Evolutionary conservation across 2,329 filamentous ascomycete species (phyloP), one percentile per base, ranked within the genome.

Genomic region (Pseudogymnoascus sp.): DNA sequence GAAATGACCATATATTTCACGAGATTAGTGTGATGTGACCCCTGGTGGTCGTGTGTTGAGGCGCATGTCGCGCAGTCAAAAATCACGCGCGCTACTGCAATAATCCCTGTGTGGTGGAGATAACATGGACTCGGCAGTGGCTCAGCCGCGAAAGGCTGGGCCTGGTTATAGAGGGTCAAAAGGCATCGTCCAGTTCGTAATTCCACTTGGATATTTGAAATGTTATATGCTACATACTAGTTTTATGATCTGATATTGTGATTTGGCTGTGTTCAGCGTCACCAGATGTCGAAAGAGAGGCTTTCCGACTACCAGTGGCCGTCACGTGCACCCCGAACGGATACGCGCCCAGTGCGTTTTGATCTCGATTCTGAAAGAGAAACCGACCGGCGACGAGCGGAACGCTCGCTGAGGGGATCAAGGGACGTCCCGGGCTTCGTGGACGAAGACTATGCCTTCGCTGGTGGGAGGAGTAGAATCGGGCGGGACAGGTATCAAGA

Each of bases 301-400:
- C 49, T 55, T 33, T 19, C 29, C 7, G 49, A 55, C 49, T 55
- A 55, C 49, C 49, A 55, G 29, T 55, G 49, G 49, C 29, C 29
- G 6, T 35, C 49, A 55, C 49, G 49, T 55, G 49, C 29, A 55
- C 4, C 49, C 29, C 29, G 49, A 55, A 7, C 49, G 2, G 49
- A 55, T 55, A 14, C 49, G 49, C 49, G 49, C 49, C 49, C 49
- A 55, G 49, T 55, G 10, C 49, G 49, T 35, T 55, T 55, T 55
- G 49, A 55, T 55, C 49, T 55, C 11, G 49, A 55, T 55, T 21
- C 29, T 10, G 49, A 55, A 35, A 55, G 49, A 55, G 49, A 55
- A 14, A 55, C 10, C 29, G 49, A 55, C 49, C n/a, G 29, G 49
- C 49, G 49, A 35, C 49, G 49, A 55, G 49, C 49, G 11, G 49